Conservation (phyloP, 2,329 filamentous ascomycete species). For the Ambrosiella xylebori region DNA sequence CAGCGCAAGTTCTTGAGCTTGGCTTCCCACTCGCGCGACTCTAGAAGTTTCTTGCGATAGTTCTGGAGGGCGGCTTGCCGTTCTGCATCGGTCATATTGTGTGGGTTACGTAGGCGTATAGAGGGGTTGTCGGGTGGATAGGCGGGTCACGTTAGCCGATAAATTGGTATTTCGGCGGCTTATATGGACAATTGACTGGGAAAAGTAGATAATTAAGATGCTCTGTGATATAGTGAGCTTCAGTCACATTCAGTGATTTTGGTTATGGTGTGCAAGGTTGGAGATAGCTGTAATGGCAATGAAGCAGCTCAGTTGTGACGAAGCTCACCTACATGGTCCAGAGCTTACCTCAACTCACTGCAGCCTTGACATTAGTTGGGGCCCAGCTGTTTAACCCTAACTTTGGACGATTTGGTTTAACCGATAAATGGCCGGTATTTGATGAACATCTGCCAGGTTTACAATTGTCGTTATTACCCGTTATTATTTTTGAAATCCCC, state of each 20-base stretch:
- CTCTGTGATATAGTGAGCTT: neutral
- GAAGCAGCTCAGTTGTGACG: neutral
- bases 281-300: neutral
- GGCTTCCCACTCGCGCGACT: conserved; percentile 96
- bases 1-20: conserved; percentile 88
- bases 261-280: neutral
- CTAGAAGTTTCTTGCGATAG: conserved; percentile 68
- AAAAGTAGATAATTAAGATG: neutral
- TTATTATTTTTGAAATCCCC: no score
- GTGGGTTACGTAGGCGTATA: neutral
- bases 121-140: neutral
- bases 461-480: no score
- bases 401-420: neutral
- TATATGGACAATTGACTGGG: neutral
- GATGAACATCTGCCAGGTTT: neutral
- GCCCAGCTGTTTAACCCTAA: neutral
- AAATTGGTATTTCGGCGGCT: neutral
- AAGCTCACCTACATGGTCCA: neutral
- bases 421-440: neutral
- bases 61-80: conserved; percentile 55
- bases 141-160: no score
- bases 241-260: neutral
- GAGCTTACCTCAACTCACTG: conserved; percentile 13
- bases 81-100: conserved; percentile 28
- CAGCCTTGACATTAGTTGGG: conserved; percentile 10